phyloP scores from a whole-genome alignment of 2,329 filamentous ascomycete genomes.

The Claviceps lovelessii region DNA sequence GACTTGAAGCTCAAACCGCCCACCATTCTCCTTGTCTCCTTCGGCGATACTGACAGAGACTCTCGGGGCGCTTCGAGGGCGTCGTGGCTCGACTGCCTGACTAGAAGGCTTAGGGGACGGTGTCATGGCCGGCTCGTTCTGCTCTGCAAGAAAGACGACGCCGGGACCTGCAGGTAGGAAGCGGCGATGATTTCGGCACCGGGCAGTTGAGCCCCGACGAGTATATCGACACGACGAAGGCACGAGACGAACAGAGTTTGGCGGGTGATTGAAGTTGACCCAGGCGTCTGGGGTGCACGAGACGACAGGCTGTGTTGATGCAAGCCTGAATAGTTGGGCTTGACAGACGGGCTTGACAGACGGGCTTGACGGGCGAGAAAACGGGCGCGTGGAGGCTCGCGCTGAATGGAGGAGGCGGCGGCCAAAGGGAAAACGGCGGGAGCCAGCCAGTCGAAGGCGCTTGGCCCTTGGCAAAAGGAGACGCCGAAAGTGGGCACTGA shows the following conservation, averaged over 20 bases:
- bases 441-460: neutral
- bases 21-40: slow-evolving; percentile 19
- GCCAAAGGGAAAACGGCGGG: neutral
- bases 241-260: neutral
- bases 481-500: slow-evolving; percentile 3
- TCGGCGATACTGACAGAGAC: slow-evolving; percentile 35
- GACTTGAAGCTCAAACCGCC: slow-evolving; percentile 40
- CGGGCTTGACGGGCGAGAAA: neutral
- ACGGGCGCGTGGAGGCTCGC: slow-evolving; percentile 8
- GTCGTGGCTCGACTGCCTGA: slow-evolving; percentile 25
- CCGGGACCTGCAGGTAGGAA: slow-evolving; percentile 6
- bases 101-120: slow-evolving; percentile 18
- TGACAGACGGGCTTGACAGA: neutral
- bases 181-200: neutral
- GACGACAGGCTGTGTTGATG: neutral
- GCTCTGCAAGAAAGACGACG: slow-evolving; percentile 2
- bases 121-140: slow-evolving; percentile 19
- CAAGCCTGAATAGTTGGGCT: neutral
- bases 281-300: neutral
- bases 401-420: slow-evolving; percentile 4
- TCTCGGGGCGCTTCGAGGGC: slow-evolving; percentile 22
- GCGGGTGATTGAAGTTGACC: neutral
- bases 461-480: slow-evolving; percentile 3
- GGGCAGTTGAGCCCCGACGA: slow-evolving; percentile 2
- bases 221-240: neutral